A percentile compares a stretch with the other conserved stretches of the same genome.
These are phyloP conservation scores for Populus tremula DNA, from an alignment of 345 rosid species.

Conservation along the genomic window DNA sequence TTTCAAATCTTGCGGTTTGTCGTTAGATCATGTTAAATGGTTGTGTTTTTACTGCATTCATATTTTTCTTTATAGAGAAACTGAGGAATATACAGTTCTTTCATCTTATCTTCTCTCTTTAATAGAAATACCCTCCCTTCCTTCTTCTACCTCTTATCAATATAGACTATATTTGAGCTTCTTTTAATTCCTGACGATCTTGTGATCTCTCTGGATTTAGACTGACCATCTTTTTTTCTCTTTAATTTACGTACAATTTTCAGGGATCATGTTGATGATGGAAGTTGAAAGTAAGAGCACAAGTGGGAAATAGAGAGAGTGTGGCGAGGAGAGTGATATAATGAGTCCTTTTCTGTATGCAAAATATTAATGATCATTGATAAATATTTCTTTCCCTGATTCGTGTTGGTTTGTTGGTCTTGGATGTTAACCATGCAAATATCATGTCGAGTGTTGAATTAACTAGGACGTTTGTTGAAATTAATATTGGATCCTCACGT, in stretches of 20 bases:
- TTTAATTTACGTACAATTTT: too few relatives aligned
- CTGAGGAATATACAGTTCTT: neutral
- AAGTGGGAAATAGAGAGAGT: neutral
- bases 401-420: too few relatives aligned
- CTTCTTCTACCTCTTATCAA: neutral
- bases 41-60: neutral
- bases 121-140: neutral
- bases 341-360: neutral
- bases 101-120: neutral
- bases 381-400: neutral
- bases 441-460: too few relatives aligned
- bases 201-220: neutral
- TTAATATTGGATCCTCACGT: neutral
- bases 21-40: neutral
- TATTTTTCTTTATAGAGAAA: neutral
- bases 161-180: neutral
- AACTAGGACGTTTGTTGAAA: too few relatives aligned
- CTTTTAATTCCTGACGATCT: too few relatives aligned
- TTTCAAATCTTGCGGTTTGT: neutral
- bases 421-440: neutral
- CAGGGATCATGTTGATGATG: neutral
- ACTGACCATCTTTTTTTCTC: neutral
- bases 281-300: neutral
- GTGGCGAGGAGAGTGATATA: neutral
- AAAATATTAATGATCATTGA: neutral